Base-by-base conservation (phyloP, 1,139 yeast genomes). In the Magnusiomyces ingens region DNA sequence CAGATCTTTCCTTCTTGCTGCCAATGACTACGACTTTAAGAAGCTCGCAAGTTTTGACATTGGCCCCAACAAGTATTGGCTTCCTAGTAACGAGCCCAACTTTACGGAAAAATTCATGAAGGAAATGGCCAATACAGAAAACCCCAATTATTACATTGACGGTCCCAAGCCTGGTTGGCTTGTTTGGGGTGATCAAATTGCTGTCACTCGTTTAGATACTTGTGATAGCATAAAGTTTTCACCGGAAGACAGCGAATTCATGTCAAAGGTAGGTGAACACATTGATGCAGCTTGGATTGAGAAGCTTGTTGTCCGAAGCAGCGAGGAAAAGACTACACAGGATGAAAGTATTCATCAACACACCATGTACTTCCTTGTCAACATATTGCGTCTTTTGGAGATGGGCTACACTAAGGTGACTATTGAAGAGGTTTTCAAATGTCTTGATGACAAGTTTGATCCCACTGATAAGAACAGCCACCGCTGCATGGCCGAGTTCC, bases 161-260 rank as follows among this genome's bases (percentile, higher is more conserved):
- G 58, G 70, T 37, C 84, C 89, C 1, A 63, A 64, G 1, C 85
- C 70, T 60, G 96, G 97, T 0, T 87, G 94, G 84, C 69, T 87
- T 17, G 84, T 85, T 51, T 89, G 97, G 96, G 88, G 84, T 17
- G 70, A 78, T 11, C 59, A 70, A 0, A 66, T 87, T 69, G 65
- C 69, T 36, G 94, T 79, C 1, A 73, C 79, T 12, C 68, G 71
- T 18, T 65, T 67, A 2, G 63, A 65, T 8, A 52, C 57, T 19
- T 48, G 54, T 1, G 59, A 64, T 8, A 67, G 70, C 1, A 60
- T 78, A 35, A 63, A 69, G 11, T 70, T 80, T 41, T 67, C 65
- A 3, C 72, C 69, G 0, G 54, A 63, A 3, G 85, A 84, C 55
- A 54, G 58, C 0, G 61, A 62, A 2, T 72, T 80, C 0, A 61